Evolutionary conservation across 1,284 basidiomycete species (phyloP).

Genomic region (Ceratobasidium sp.): DNA sequence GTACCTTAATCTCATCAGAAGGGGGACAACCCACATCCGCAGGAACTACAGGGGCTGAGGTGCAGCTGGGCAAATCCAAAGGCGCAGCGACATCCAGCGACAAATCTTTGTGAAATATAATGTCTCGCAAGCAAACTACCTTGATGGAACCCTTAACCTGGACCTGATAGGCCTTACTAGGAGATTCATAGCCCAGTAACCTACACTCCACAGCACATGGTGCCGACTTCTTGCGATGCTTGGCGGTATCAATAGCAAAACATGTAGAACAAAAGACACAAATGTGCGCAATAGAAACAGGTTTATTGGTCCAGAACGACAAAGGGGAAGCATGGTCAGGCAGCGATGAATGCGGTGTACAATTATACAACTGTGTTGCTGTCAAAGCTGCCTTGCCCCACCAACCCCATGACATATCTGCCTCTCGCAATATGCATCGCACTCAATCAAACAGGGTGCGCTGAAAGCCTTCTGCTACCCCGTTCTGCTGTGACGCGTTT

Average conservation of each 20-base stretch:
- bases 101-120: constrained; percentile 31
- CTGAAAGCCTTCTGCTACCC: constrained; percentile 51
- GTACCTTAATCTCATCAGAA: no score
- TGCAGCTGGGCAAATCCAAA: no score
- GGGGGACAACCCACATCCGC: not conserved
- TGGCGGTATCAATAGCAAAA: not conserved
- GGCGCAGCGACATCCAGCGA: not conserved
- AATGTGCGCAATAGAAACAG: constrained; percentile 1
- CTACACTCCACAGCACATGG: not conserved
- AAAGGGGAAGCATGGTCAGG: not conserved
- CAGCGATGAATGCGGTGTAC: not conserved
- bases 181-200: constrained; percentile 19
- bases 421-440: constrained; percentile 40
- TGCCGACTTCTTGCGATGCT: constrained; percentile 8
- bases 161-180: constrained; percentile 12
- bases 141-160: not conserved
- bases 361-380: constrained; percentile 19
- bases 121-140: constrained; percentile 22
- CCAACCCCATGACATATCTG: constrained; percentile 41
- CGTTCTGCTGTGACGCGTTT: constrained; percentile 50
- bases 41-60: no score
- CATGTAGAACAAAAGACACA: constrained; percentile 14
- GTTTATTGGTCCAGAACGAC: not conserved
- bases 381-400: constrained; percentile 43
- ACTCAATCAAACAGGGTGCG: constrained; percentile 48